Base-by-base conservation (phyloP, 2,329 filamentous ascomycete genomes). In the Ophiostoma montium region DNA sequence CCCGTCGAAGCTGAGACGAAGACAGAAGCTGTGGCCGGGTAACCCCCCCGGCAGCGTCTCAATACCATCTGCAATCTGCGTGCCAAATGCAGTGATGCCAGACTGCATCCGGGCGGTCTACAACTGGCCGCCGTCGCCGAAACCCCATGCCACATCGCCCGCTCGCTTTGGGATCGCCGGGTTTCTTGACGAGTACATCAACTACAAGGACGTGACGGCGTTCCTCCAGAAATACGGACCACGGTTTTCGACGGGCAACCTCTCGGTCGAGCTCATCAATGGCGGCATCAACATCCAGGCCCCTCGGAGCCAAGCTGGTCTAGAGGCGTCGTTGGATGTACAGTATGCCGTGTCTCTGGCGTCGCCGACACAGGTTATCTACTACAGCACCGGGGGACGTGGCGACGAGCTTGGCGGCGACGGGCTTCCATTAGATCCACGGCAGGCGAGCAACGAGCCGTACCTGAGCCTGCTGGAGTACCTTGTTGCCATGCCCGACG, bases 381-480 rank as follows among this genome's bases (percentile, higher is more conserved):
- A 68, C 56, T 71, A 70, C 53, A 61, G 65, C 3, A 67, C 67
- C 0, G 70, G 65, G 5, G 71, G 71, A 1, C 63, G 67, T 2
- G 69, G 67, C 12, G 60, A 58, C 5, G 64, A 69, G 52, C 57
- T 74, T 8, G 62, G 65, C 52, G 55, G 62, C 5, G 49, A 64
- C 11, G 67, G 70, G n/a, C 19, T 31, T 8, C 33, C 9, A 7
- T 5, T 23, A 11, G 56, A 62, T 2, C 50, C 62, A 1, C 59
- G 2, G 54, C 11, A 33, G 2, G 35, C 54, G 46, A 59, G 67
- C 52, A 79, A 80, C 57, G 76, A 80, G 59, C 76, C 76, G 0
- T 80, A 75, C 53, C 61, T 79, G 5, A 68, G 72, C 35, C 71
- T 75, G 54, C 62, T 78, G 13, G 63, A 74, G 49, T 67, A 70